phyloP scores from a whole-genome alignment of 805 yeast species.

The Starmerella gropengiesseri region DNA sequence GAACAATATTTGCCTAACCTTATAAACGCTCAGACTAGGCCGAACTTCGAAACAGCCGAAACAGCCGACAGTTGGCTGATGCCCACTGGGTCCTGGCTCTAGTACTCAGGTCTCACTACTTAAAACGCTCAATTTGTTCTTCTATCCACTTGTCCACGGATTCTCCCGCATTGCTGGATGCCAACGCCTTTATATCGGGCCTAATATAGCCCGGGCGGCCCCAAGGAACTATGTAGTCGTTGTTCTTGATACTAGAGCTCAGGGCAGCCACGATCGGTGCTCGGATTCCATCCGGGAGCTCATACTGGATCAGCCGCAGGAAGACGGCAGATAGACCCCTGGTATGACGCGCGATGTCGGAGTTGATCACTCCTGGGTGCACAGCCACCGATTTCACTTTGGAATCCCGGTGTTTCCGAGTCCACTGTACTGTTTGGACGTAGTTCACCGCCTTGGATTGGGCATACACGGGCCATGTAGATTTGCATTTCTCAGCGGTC shows the following conservation, averaged over 20 bases:
- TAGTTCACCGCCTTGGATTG: slow-evolving; percentile 37
- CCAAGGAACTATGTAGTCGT: slow-evolving; percentile 35
- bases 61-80: too few relatives aligned
- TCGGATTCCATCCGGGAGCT: slow-evolving; percentile 34
- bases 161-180: slow-evolving; percentile 29
- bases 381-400: slow-evolving; percentile 30
- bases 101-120: neutral
- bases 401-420: slow-evolving; percentile 28
- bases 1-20: too few relatives aligned
- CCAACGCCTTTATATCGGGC: slow-evolving; percentile 31
- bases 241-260: slow-evolving; percentile 31
- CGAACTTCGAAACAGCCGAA: too few relatives aligned
- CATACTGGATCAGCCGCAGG: slow-evolving; percentile 20
- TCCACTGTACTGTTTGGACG: slow-evolving; percentile 33
- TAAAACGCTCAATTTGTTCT: slow-evolving; percentile 1
- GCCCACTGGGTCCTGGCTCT: too few relatives aligned
- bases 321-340: too few relatives aligned
- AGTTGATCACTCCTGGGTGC: slow-evolving; percentile 36
- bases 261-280: slow-evolving; percentile 38
- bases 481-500: slow-evolving; percentile 20
- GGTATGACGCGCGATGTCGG: slow-evolving; percentile 33
- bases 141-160: slow-evolving; percentile 31
- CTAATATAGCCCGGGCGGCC: slow-evolving; percentile 35
- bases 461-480: slow-evolving; percentile 27
- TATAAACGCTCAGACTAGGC: too few relatives aligned